These are phyloP conservation scores for Amphichorda felina DNA, from an alignment of 2,329 filamentous ascomycete genomes.

Conservation along the genomic window DNA sequence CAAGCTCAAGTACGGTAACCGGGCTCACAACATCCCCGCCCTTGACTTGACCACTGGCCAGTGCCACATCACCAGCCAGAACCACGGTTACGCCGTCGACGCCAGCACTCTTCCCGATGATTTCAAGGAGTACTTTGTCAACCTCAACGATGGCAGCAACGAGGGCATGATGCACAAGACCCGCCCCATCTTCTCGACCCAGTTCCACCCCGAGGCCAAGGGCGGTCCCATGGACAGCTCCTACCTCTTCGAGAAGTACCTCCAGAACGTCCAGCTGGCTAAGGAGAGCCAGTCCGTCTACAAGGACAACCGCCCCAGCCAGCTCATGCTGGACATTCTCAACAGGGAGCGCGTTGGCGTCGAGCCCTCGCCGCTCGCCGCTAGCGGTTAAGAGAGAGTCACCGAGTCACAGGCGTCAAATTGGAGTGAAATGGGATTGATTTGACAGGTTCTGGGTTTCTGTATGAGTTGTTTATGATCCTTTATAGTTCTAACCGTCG, in stretches of 20 bases:
- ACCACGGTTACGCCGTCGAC: conserved; percentile 95
- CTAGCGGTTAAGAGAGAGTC: background rate
- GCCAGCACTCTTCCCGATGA: conserved; percentile 68
- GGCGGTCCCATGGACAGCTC: conserved; percentile 91
- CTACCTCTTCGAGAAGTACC: conserved; percentile 93
- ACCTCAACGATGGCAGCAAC: conserved; percentile 95
- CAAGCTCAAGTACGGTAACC: conserved; percentile 99
- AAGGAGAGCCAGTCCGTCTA: conserved; percentile 71
- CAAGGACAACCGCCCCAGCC: conserved; percentile 78
- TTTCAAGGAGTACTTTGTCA: conserved; percentile 97
- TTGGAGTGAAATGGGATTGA: conserved; percentile 2
- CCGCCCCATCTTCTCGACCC: conserved; percentile 93
- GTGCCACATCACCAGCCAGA: conserved; percentile 98
- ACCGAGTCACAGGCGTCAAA: background rate
- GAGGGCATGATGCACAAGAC: conserved; percentile 96
- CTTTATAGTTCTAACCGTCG: no score
- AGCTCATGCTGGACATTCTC: conserved; percentile 80
- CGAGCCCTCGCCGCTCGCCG: conserved; percentile 46
- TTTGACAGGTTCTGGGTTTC: no score
- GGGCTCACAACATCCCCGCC: conserved; percentile 95
- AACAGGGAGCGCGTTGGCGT: conserved; percentile 94
- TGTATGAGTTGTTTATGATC: no score
- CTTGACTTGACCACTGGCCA: conserved; percentile 89
- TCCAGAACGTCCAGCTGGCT: conserved; percentile 80
- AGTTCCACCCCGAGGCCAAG: conserved; percentile 98